Evolutionary conservation across 441 rosid species (phyloP).

Genomic region (Brassica balearica): DNA sequence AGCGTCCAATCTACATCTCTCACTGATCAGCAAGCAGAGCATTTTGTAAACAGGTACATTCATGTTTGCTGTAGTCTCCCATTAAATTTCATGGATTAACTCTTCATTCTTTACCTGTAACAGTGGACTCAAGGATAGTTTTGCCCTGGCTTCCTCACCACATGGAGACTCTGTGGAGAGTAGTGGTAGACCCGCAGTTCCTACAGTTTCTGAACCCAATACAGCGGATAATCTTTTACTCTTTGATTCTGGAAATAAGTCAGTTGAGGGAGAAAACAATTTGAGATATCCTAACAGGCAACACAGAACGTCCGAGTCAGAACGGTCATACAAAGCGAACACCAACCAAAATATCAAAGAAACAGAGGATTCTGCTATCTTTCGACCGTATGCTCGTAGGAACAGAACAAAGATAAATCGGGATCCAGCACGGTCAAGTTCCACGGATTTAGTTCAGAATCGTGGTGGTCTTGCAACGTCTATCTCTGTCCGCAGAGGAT

Average conservation of each 20-base stretch:
- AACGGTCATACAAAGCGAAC: conserved; percentile 70
- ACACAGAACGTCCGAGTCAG: conserved; percentile 62
- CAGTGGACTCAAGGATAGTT: conserved; percentile 98
- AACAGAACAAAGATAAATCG: conserved; percentile 90
- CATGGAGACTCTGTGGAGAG: conserved; percentile 97
- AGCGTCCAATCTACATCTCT: conserved; percentile 98
- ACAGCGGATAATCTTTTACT: conserved; percentile 87
- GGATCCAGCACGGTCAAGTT: conserved; percentile 83
- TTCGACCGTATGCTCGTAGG: conserved; percentile 99
- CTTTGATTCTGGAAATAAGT: conserved; percentile 84
- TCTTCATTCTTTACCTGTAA: conserved; percentile 42
- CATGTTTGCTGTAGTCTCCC: conserved; percentile 38
- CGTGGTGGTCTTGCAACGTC: conserved; percentile 76
- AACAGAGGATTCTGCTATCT: conserved; percentile 95
- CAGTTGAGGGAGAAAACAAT: conserved; percentile 65
- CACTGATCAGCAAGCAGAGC: conserved; percentile 83
- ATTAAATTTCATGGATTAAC: conserved; percentile 35
- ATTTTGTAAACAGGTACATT: conserved; percentile 83
- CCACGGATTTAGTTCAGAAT: conserved; percentile 72
- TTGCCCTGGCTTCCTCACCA: conserved; percentile 91
- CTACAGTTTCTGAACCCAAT: conserved; percentile 80
- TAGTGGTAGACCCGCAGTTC: conserved; percentile 88
- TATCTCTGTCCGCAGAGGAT: conserved; percentile 57
- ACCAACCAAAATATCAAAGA: conserved; percentile 77
- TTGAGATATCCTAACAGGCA: conserved; percentile 59